A percentile compares a stretch with the other conserved stretches of the same genome.
These are phyloP conservation scores for Bremia lactucae DNA, from an alignment of 352 stramenopile species.

Conservation along the genomic window DNA sequence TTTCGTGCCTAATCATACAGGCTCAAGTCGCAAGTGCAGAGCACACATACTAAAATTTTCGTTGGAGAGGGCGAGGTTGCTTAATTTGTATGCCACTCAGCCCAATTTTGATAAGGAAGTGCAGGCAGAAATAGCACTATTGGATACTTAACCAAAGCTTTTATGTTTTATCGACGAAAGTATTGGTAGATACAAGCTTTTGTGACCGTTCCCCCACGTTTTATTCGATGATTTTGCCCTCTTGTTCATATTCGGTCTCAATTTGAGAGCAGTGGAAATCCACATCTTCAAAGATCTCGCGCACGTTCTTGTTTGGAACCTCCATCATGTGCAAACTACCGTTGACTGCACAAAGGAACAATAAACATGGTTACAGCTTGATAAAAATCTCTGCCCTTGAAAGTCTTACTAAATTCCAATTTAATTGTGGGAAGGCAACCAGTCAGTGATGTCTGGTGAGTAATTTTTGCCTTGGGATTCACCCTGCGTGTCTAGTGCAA, in stretches of 20 bases:
- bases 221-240: constrained; percentile 80
- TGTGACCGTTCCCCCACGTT: constrained; percentile 3
- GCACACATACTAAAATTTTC: constrained; percentile 43
- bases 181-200: too few relatives aligned
- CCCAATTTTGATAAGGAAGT: constrained; percentile 32
- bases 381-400: background rate
- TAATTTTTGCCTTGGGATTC: constrained; percentile 76
- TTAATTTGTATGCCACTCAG: constrained; percentile 28
- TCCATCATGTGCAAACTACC: constrained; percentile 61
- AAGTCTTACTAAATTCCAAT: constrained; percentile 65
- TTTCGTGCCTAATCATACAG: constrained; percentile 13
- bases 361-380: background rate
- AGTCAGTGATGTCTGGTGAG: constrained; percentile 40
- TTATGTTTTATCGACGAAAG: too few relatives aligned
- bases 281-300: constrained; percentile 78
- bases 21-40: constrained; percentile 42
- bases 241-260: constrained; percentile 75
- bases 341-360: constrained; percentile 38
- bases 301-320: constrained; percentile 61
- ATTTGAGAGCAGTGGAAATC: constrained; percentile 82
- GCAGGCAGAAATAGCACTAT: constrained; percentile 35
- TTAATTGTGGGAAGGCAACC: constrained; percentile 55
- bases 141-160: constrained; percentile 49
- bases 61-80: constrained; percentile 30
- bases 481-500: constrained; percentile 40